phyloP scores from a whole-genome alignment of 345 rosid genomes.

The Hypericum perforatum region DNA sequence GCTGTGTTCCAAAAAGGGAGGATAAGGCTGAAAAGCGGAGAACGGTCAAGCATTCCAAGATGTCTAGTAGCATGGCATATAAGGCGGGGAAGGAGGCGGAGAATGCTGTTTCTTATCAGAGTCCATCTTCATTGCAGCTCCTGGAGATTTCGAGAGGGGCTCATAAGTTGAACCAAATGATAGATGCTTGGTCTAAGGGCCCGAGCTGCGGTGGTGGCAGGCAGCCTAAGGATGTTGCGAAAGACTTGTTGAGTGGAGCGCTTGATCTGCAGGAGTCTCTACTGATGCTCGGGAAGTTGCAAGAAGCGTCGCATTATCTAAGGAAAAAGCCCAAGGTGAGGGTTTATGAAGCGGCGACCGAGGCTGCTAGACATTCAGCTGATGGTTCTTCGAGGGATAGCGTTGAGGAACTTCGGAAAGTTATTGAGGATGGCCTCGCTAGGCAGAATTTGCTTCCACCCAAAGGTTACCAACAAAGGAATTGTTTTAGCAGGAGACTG shows the following conservation, averaged over 20 bases:
- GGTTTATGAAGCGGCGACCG: slow-evolving; percentile 27
- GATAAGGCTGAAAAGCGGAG: slow-evolving; percentile 18
- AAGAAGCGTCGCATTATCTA: slow-evolving; percentile 49
- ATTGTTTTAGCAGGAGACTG: slow-evolving; percentile 15
- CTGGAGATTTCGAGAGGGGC: slow-evolving; percentile 71
- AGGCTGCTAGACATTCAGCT: slow-evolving; percentile 23
- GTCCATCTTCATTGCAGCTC: slow-evolving; percentile 53
- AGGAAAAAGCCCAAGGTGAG: slow-evolving; percentile 34
- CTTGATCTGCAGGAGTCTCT: slow-evolving; percentile 82
- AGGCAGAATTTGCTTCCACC: slow-evolving; percentile 47
- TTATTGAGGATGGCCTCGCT: slow-evolving; percentile 45
- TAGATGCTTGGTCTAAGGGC: slow-evolving; percentile 57
- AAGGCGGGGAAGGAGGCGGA: slow-evolving; percentile 25
- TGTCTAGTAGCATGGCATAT: slow-evolving; percentile 4
- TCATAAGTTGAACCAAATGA: slow-evolving; percentile 60
- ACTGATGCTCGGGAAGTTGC: slow-evolving; percentile 62
- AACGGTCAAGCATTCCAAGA: slow-evolving; percentile 16
- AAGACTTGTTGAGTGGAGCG: slow-evolving; percentile 70
- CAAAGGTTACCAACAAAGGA: slow-evolving; percentile 14
- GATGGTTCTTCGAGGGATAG: slow-evolving; percentile 45
- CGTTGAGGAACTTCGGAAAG: slow-evolving; percentile 54
- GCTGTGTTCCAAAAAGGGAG: slow-evolving; percentile 33
- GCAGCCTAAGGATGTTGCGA: slow-evolving; percentile 49
- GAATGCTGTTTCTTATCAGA: slow-evolving; percentile 15
- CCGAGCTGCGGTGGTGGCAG: slow-evolving; percentile 16